phyloP scores from a whole-genome alignment of 1,139 yeast genomes.

The Lodderomyces jiufengensis region DNA sequence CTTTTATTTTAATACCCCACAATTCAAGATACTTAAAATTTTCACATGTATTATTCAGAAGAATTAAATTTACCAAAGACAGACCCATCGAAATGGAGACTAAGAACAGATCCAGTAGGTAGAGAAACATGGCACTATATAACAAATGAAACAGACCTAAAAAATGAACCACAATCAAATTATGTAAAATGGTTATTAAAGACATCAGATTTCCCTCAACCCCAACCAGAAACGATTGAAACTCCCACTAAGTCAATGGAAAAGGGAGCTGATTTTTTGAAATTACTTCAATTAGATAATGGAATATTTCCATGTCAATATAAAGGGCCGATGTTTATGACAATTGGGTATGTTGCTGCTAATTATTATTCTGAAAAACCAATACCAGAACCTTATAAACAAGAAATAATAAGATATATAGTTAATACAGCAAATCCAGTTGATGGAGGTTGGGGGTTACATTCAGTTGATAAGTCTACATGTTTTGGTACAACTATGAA shows the following conservation, averaged over 20 bases:
- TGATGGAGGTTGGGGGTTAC: conserved; percentile 99
- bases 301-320: conserved; percentile 92
- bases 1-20: too few relatives aligned
- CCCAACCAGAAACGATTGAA: conserved; percentile 25
- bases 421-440: conserved; percentile 93
- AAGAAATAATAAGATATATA: conserved; percentile 76
- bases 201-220: conserved; percentile 42
- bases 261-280: conserved; percentile 73
- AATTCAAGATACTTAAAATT: too few relatives aligned
- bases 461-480: conserved; percentile 86
- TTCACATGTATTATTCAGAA: conserved; percentile 53
- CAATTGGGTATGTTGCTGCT: conserved; percentile 80
- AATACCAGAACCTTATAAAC: conserved; percentile 61
- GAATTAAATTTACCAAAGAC: conserved; percentile 60
- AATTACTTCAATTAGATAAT: conserved; percentile 66
- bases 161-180: conserved; percentile 48
- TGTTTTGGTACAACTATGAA: conserved; percentile 92
- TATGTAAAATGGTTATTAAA: conserved; percentile 57
- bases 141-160: conserved; percentile 24
- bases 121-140: conserved; percentile 80
- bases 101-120: conserved; percentile 68
- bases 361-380: conserved; percentile 65
- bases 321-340: conserved; percentile 97
- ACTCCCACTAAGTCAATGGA: conserved; percentile 63
- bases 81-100: conserved; percentile 72